Conservation (phyloP, 139 green algal genomes). For the Chlorella sp. region DNA sequence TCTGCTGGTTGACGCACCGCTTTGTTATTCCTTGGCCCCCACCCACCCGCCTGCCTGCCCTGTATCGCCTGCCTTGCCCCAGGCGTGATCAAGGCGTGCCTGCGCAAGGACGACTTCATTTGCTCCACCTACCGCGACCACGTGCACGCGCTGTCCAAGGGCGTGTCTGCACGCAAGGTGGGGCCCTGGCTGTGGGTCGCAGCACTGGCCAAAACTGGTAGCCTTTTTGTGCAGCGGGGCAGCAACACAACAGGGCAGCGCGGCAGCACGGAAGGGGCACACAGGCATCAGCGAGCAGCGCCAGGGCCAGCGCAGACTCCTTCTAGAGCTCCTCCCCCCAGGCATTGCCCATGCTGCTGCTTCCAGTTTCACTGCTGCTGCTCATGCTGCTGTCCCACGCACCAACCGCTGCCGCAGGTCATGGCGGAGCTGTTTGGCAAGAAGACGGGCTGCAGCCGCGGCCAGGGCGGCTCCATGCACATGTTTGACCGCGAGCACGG, state of each 20-base stretch:
- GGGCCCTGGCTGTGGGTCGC: not conserved
- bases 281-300: too few species aligned
- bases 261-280: too few species aligned
- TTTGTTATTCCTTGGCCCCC: too few species aligned
- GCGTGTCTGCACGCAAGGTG: slow-evolving; percentile 74
- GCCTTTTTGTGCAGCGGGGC: too few species aligned
- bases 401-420: slow-evolving; percentile 65
- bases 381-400: too few species aligned
- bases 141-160: slow-evolving; percentile 97
- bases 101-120: slow-evolving; percentile 90
- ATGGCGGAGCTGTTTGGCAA: slow-evolving; percentile 99
- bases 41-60: too few species aligned
- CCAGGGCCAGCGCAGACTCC: too few species aligned
- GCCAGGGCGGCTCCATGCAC: slow-evolving; percentile 98
- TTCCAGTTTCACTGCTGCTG: too few species aligned
- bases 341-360: too few species aligned
- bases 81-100: slow-evolving; percentile 63
- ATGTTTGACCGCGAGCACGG: slow-evolving; percentile 94
- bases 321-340: too few species aligned
- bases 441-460: slow-evolving; percentile 94
- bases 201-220: not conserved
- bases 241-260: too few species aligned
- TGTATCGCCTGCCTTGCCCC: not conserved
- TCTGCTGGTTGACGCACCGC: too few species aligned
- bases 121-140: slow-evolving; percentile 99